These are phyloP conservation scores for Cercophora sp. DNA, from an alignment of 495 filamentous ascomycete species.

Conservation along the genomic window DNA sequence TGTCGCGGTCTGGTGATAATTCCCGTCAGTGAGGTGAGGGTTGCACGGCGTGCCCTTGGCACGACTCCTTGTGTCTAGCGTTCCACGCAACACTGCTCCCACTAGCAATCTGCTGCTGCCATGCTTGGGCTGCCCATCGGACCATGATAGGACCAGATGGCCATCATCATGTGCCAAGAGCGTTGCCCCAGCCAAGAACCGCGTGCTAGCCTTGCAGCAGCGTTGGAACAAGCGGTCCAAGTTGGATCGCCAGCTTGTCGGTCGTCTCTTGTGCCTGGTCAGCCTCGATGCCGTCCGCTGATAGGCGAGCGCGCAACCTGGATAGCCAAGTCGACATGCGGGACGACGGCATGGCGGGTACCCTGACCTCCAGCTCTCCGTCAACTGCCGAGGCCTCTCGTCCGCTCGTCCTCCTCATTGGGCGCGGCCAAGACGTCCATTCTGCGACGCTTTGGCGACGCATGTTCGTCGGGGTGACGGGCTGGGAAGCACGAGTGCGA, in stretches of 20 bases:
- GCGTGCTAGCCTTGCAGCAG: no score
- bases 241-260: no score
- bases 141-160: no score
- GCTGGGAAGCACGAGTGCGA: neutral
- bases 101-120: no score
- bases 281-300: neutral
- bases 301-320: slow-evolving; percentile 2
- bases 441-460: neutral
- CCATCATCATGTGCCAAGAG: no score
- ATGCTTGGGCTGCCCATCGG: no score
- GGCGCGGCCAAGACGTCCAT: neutral
- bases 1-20: slow-evolving; percentile 4
- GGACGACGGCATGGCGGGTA: neutral
- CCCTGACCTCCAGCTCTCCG: neutral
- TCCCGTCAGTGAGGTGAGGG: slow-evolving; percentile 1
- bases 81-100: neutral
- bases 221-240: no score
- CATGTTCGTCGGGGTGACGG: neutral
- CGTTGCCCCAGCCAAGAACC: no score
- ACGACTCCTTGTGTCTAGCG: neutral
- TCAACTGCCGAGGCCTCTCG: neutral
- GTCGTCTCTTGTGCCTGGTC: slow-evolving; percentile 5
- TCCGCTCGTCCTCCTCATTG: neutral
- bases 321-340: neutral
- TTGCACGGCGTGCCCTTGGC: neutral